Percentiles rank a stretch among this genome's conserved stretches.
Conservation (phyloP, 2,329 filamentous ascomycete species). For the Pezicula radicicola region DNA sequence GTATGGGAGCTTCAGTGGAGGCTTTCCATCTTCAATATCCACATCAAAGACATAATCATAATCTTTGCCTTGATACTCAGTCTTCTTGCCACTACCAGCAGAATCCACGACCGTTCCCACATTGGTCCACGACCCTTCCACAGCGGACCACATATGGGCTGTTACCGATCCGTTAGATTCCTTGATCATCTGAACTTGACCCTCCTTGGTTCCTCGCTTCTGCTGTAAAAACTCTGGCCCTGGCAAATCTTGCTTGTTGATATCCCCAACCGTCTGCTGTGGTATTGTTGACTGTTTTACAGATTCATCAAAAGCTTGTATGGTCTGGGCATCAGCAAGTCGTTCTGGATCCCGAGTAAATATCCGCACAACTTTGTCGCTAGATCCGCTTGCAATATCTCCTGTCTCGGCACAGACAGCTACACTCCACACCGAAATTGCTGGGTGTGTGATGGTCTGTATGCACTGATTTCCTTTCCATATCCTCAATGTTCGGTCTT, state of each 20-base stretch:
- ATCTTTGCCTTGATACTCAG: conserved; percentile 73
- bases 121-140: conserved; percentile 73
- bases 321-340: conserved; percentile 63
- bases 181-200: conserved; percentile 88
- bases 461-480: conserved; percentile 83
- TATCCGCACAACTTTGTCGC: conserved; percentile 79
- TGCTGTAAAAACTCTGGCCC: conserved; percentile 81
- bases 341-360: conserved; percentile 74
- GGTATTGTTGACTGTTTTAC: conserved; percentile 84
- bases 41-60: conserved; percentile 98
- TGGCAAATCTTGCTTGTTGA: conserved; percentile 91
- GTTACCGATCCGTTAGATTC: conserved; percentile 79
- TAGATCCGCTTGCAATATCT: conserved; percentile 91
- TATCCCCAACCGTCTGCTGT: conserved; percentile 74
- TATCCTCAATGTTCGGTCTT: conserved; percentile 89
- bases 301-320: conserved; percentile 76
- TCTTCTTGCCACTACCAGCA: conserved; percentile 75
- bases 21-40: conserved; percentile 92
- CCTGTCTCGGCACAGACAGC: conserved; percentile 79
- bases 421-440: conserved; percentile 93
- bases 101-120: conserved; percentile 95
- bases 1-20: conserved; percentile 88
- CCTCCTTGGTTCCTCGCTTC: conserved; percentile 90
- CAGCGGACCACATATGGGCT: conserved; percentile 80
- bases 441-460: conserved; percentile 95